Evolutionary conservation across 352 stramenopile genomes (phyloP).

Genomic region (Globisporangium yorkense): DNA sequence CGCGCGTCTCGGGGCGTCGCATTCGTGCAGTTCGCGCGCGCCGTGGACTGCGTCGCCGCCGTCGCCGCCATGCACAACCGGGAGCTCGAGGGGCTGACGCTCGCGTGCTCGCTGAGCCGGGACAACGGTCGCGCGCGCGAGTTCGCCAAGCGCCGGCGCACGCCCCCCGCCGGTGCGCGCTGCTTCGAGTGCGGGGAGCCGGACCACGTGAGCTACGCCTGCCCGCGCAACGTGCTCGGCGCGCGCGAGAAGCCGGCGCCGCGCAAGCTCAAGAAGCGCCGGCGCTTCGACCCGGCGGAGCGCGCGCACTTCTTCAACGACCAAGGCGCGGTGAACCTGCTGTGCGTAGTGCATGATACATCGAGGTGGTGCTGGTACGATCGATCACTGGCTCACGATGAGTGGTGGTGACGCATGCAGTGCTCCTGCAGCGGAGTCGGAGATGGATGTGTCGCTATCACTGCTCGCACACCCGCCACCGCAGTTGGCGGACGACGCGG

Average conservation of each 20-base stretch:
- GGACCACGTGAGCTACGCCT: slow-evolving; percentile 82
- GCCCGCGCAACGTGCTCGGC: slow-evolving; percentile 77
- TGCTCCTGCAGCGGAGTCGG: slow-evolving; percentile 34
- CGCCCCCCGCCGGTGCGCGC: slow-evolving; percentile 46
- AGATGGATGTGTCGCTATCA: slow-evolving; percentile 58
- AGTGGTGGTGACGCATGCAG: slow-evolving; percentile 15
- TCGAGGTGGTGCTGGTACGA: no score
- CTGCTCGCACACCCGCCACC: slow-evolving; percentile 57
- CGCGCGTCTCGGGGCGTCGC: slow-evolving; percentile 70
- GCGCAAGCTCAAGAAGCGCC: slow-evolving; percentile 52
- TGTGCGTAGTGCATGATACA: slow-evolving; percentile 28
- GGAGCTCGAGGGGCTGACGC: slow-evolving; percentile 52
- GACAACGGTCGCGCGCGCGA: slow-evolving; percentile 79
- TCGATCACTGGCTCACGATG: background rate
- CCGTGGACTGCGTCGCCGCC: slow-evolving; percentile 48
- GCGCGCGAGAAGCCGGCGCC: slow-evolving; percentile 48
- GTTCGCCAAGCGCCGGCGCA: slow-evolving; percentile 70
- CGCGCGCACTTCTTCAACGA: slow-evolving; percentile 66
- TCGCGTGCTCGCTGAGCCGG: slow-evolving; percentile 57
- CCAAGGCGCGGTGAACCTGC: slow-evolving; percentile 47
- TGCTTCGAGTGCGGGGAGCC: slow-evolving; percentile 83
- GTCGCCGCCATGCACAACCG: slow-evolving; percentile 53
- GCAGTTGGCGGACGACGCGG: background rate
- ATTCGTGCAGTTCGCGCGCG: slow-evolving; percentile 81
- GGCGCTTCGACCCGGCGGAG: slow-evolving; percentile 53